These are phyloP conservation scores for Delonix regia DNA, from an alignment of 306 rosid genomes.

Conservation along the genomic window DNA sequence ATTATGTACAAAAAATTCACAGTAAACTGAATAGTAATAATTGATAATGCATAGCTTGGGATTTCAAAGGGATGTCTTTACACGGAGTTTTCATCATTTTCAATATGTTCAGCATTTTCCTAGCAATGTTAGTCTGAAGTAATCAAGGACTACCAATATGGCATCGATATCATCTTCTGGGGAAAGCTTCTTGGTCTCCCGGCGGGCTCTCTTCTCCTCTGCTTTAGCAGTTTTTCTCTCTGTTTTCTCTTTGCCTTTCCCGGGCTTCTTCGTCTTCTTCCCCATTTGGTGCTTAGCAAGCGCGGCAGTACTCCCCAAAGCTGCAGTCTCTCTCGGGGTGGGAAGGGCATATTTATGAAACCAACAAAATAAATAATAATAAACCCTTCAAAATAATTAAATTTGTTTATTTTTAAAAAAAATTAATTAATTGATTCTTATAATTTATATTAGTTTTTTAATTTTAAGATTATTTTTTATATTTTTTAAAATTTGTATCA, in stretches of 20 bases:
- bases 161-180: slow-evolving; percentile 98
- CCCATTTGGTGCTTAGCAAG: slow-evolving; percentile 54
- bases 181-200: slow-evolving; percentile 88
- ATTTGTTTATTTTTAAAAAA: no score
- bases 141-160: slow-evolving; percentile 60
- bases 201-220: slow-evolving; percentile 83
- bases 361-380: no score
- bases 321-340: background rate
- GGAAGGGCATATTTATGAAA: background rate
- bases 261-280: slow-evolving; percentile 90
- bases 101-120: background rate
- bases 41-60: background rate
- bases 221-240: slow-evolving; percentile 86
- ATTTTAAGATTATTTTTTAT: no score
- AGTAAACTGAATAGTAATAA: background rate
- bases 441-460: no score
- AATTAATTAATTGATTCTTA: no score
- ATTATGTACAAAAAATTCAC: background rate
- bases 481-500: no score
- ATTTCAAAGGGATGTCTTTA: background rate
- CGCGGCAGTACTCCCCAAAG: background rate
- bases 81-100: background rate
- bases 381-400: no score
- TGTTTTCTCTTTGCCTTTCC: slow-evolving; percentile 96
- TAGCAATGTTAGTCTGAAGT: background rate